Evolutionary conservation across 768 basidiomycete species (phyloP).

Genomic region (Lactarius tabidus): DNA sequence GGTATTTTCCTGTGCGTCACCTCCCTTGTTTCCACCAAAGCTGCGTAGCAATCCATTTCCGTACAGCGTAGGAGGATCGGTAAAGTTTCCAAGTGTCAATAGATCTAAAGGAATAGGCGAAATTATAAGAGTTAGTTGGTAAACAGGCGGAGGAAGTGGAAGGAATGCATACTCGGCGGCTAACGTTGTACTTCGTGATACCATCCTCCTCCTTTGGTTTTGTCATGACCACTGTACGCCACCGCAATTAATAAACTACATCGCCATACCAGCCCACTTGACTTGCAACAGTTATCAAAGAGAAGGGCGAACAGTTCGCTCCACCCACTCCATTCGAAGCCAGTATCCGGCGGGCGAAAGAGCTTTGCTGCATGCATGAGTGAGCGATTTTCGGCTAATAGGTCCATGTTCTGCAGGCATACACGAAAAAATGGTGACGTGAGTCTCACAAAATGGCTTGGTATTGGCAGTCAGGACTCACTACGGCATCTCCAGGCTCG

Average conservation of each 20-base stretch:
- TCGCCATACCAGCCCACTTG: not conserved
- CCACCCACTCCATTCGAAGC: too few species aligned
- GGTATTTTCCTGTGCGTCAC: too few species aligned
- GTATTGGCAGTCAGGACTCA: too few species aligned
- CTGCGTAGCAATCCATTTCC: conserved; percentile 68
- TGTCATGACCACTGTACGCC: conserved; percentile 70
- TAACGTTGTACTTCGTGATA: conserved; percentile 80
- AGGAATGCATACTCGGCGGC: conserved; percentile 56
- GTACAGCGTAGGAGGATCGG: conserved; percentile 73
- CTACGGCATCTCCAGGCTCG: too few species aligned
- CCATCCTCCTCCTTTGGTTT: too few species aligned
- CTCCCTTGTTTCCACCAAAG: conserved; percentile 38
- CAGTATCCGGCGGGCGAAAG: conserved; percentile 82
- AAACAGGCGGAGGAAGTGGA: not conserved
- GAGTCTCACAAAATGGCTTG: too few species aligned
- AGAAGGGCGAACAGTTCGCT: too few species aligned
- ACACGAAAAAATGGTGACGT: too few species aligned
- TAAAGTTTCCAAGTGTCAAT: too few species aligned
- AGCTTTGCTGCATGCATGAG: conserved; percentile 82
- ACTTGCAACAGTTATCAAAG: too few species aligned
- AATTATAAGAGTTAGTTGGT: conserved; percentile 1
- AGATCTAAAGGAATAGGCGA: too few species aligned
- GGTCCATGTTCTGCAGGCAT: conserved; percentile 81
- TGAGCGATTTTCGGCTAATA: conserved; percentile 76
- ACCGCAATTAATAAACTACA: not conserved